Evolutionary conservation across 805 yeast species (phyloP).

Genomic region (Kazachstania psychrophila): DNA sequence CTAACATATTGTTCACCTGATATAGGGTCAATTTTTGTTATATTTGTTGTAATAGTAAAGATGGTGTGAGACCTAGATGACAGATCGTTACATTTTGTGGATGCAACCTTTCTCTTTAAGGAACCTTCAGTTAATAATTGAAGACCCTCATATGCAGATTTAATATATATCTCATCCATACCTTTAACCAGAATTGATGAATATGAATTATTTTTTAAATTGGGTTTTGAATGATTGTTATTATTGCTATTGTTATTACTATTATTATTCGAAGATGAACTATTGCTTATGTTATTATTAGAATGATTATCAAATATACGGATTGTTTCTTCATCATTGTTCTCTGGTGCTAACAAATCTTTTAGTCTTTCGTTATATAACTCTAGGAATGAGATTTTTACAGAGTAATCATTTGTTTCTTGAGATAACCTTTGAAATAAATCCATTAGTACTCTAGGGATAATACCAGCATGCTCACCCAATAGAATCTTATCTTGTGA

Average conservation of each 20-base stretch:
- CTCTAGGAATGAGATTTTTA: slow-evolving; percentile 68
- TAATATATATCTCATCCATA: slow-evolving; percentile 45
- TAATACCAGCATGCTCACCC: slow-evolving; percentile 48
- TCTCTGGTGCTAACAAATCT: slow-evolving; percentile 44
- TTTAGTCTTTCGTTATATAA: slow-evolving; percentile 72
- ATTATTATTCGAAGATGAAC: neutral
- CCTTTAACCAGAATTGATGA: slow-evolving; percentile 45
- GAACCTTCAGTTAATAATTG: slow-evolving; percentile 48
- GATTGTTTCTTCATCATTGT: slow-evolving; percentile 35
- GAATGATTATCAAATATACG: slow-evolving; percentile 41
- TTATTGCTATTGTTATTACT: slow-evolving; percentile 1
- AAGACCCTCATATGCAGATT: slow-evolving; percentile 43
- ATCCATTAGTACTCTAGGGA: slow-evolving; percentile 48
- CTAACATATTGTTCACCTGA: slow-evolving; percentile 43
- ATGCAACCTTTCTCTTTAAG: slow-evolving; percentile 57
- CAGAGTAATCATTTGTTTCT: slow-evolving; percentile 44
- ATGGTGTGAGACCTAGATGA: slow-evolving; percentile 78
- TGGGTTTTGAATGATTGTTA: neutral
- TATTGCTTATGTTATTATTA: slow-evolving; percentile 1
- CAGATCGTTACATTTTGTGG: slow-evolving; percentile 66
- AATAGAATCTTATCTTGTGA: slow-evolving; percentile 21
- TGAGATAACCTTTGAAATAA: slow-evolving; percentile 43
- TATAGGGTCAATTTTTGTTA: slow-evolving; percentile 40
- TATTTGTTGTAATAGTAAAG: slow-evolving; percentile 55
- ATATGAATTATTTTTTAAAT: neutral